Evolutionary conservation across 1,284 basidiomycete genomes (phyloP).

Genomic region (Ustanciosporium gigantosporum): DNA sequence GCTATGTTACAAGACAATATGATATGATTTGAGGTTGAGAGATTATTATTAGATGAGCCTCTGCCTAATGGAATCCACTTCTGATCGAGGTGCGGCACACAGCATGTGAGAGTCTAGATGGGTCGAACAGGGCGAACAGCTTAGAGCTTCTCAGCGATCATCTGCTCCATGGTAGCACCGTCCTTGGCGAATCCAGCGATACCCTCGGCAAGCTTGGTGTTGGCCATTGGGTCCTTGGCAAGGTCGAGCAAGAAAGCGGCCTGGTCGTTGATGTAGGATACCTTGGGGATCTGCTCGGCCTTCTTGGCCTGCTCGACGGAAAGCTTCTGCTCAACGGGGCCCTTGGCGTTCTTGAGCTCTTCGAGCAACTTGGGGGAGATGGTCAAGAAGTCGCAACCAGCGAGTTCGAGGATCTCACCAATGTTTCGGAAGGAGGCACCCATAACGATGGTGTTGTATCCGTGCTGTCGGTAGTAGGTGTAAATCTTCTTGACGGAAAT

Average conservation of each 20-base stretch:
- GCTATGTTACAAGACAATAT: no score
- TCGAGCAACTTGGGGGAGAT: slow-evolving; percentile 89
- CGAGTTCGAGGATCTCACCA: slow-evolving; percentile 91
- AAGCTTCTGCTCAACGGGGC: slow-evolving; percentile 81
- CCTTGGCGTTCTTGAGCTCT: slow-evolving; percentile 81
- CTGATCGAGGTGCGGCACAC: no score
- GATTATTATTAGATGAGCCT: no score
- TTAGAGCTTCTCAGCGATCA: slow-evolving; percentile 78
- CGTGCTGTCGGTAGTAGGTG: slow-evolving; percentile 95
- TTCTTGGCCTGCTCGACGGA: slow-evolving; percentile 70
- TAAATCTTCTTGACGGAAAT: slow-evolving; percentile 92
- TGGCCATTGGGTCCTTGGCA: slow-evolving; percentile 65
- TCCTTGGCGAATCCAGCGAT: slow-evolving; percentile 87
- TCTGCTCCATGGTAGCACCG: slow-evolving; percentile 81
- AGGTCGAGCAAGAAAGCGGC: slow-evolving; percentile 92
- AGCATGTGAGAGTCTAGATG: no score
- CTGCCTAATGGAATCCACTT: no score
- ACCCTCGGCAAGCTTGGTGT: slow-evolving; percentile 76
- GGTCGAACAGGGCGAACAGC: no score
- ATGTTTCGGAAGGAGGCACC: slow-evolving; percentile 89
- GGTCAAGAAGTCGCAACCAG: slow-evolving; percentile 92
- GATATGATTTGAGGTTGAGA: no score
- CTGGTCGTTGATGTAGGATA: slow-evolving; percentile 87
- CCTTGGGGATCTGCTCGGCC: slow-evolving; percentile 74
- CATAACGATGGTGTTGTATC: slow-evolving; percentile 99